Evolutionary conservation across 208 protist species (phyloP).

Genomic region (Leishmania braziliensis): DNA sequence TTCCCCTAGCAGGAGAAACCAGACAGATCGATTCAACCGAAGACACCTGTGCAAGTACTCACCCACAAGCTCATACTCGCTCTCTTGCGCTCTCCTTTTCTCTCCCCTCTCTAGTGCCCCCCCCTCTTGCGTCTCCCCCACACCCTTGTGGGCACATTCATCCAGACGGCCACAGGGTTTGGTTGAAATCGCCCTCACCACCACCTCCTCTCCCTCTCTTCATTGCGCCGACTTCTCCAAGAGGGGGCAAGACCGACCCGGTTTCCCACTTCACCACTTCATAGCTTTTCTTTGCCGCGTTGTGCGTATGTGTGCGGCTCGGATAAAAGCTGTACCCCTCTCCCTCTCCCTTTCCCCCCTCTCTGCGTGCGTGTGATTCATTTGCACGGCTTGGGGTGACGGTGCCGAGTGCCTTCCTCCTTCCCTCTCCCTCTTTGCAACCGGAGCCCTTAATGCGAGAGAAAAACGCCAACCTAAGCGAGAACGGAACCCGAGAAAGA

Average conservation of each 20-base stretch:
- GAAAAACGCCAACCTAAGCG: not conserved
- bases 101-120: not conserved
- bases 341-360: not conserved
- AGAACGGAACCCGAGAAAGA: not conserved
- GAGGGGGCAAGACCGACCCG: not conserved
- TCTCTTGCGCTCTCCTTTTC: not conserved
- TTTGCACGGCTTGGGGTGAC: conserved; percentile 6
- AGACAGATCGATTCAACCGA: too few relatives aligned
- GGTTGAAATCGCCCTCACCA: not conserved
- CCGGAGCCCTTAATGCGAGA: not conserved
- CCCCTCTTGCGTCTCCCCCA: not conserved
- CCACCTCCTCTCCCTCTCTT: not conserved
- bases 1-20: too few relatives aligned
- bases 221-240: not conserved
- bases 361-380: conserved; percentile 3
- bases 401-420: not conserved
- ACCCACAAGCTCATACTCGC: not conserved
- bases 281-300: not conserved
- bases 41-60: not conserved
- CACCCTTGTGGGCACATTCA: not conserved
- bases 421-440: not conserved
- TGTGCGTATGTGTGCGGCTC: not conserved
- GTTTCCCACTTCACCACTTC: not conserved
- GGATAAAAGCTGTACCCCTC: not conserved
- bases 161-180: not conserved